These are phyloP conservation scores for Fomes fomentarius DNA, from an alignment of 1,284 basidiomycete species.

Conservation along the genomic window DNA sequence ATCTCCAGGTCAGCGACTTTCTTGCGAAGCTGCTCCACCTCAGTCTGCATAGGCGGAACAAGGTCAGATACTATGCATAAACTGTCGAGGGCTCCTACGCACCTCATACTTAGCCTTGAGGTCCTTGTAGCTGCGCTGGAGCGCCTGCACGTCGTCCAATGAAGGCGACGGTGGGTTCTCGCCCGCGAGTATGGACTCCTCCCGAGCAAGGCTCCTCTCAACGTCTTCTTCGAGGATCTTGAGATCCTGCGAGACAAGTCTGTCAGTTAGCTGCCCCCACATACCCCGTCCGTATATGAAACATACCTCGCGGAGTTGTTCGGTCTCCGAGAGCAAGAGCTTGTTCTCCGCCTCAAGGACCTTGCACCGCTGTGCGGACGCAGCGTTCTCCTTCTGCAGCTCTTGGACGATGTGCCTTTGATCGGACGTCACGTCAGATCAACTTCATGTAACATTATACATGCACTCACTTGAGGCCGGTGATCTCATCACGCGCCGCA, in stretches of 20 bases:
- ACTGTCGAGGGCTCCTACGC: too few relatives aligned
- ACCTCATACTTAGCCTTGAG: slow-evolving; percentile 61
- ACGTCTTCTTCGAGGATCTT: slow-evolving; percentile 76
- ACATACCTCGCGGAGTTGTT: slow-evolving; percentile 75
- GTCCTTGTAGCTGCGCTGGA: slow-evolving; percentile 50
- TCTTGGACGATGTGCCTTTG: slow-evolving; percentile 90
- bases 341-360: slow-evolving; percentile 78
- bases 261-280: neutral
- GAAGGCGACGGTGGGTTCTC: slow-evolving; percentile 29
- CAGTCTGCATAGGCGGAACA: slow-evolving; percentile 43
- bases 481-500: slow-evolving; percentile 64
- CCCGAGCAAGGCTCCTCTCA: slow-evolving; percentile 60
- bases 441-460: neutral
- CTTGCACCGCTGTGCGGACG: slow-evolving; percentile 67
- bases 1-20: slow-evolving; percentile 69
- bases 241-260: slow-evolving; percentile 53
- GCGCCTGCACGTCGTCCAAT: slow-evolving; percentile 37
- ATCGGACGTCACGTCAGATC: too few relatives aligned
- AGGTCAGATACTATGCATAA: too few relatives aligned
- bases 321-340: slow-evolving; percentile 71
- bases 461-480: slow-evolving; percentile 68
- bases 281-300: neutral
- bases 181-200: slow-evolving; percentile 48
- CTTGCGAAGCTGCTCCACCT: slow-evolving; percentile 73
- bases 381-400: slow-evolving; percentile 79